These are phyloP conservation scores for Suillus brevipes DNA, from an alignment of 768 basidiomycete species.

Conservation along the genomic window DNA sequence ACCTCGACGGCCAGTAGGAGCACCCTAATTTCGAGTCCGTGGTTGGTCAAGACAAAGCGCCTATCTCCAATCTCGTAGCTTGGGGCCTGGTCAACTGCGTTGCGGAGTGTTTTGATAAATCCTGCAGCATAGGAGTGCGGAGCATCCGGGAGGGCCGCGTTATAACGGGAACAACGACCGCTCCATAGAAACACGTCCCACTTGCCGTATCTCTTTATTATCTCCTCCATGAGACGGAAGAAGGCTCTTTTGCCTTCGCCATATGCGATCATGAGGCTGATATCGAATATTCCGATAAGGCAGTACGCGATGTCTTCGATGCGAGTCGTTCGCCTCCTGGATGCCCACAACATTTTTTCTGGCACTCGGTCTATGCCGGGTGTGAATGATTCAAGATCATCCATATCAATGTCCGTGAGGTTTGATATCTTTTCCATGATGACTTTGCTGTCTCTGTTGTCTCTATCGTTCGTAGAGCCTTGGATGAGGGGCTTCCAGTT, in stretches of 20 bases:
- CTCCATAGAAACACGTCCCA: conserved; percentile 14
- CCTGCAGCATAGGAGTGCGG: conserved; percentile 7
- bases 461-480: conserved; percentile 5
- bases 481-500: conserved; percentile 16
- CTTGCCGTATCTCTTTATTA: conserved; percentile 10
- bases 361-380: conserved; percentile 8
- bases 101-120: background rate
- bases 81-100: background rate
- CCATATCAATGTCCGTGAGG: conserved; percentile 4
- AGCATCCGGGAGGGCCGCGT: conserved; percentile 5
- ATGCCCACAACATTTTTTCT: conserved; percentile 18
- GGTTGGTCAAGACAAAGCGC: conserved; percentile 13
- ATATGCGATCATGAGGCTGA: conserved; percentile 16
- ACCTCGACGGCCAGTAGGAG: background rate
- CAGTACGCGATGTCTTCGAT: conserved; percentile 20
- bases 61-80: conserved; percentile 5
- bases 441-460: background rate
- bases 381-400: conserved; percentile 9
- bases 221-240: conserved; percentile 14
- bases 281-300: conserved; percentile 19
- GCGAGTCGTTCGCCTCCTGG: conserved; percentile 19
- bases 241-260: conserved; percentile 22
- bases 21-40: conserved; percentile 11
- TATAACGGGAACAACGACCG: conserved; percentile 11
- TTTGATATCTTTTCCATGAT: conserved; percentile 5